Conservation (phyloP, 345 rosid genomes). For the Lagerstroemia speciosa region DNA sequence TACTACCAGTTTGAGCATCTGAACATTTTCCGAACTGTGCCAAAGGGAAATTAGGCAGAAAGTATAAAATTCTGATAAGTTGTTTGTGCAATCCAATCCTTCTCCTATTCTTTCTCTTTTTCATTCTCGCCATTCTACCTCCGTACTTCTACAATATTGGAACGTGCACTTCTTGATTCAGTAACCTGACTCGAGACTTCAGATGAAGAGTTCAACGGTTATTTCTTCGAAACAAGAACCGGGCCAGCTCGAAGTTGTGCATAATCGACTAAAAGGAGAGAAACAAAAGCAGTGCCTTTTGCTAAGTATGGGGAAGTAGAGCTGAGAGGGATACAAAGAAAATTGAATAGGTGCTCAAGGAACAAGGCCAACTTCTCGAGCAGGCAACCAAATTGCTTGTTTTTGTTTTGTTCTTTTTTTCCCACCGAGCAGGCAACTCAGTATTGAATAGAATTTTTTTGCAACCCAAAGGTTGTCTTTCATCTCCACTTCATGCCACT, state of each 20-base stretch:
- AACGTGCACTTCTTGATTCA: no score
- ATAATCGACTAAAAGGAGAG: background rate
- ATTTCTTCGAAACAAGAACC: no score
- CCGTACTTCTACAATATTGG: background rate
- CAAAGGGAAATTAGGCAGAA: background rate
- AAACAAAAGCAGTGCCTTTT: background rate
- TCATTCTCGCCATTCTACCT: background rate
- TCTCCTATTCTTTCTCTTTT: background rate
- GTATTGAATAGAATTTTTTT: background rate
- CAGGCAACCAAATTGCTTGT: slow-evolving; percentile 1
- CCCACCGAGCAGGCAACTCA: background rate
- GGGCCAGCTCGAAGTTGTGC: background rate
- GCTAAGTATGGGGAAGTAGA: background rate
- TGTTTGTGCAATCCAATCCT: background rate
- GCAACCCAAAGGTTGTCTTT: background rate
- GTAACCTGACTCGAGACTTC: no score
- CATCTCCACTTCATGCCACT: background rate
- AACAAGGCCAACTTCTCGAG: background rate
- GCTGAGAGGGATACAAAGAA: background rate
- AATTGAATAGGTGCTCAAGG: background rate
- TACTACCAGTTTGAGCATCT: background rate
- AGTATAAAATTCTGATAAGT: background rate
- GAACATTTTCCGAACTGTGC: background rate
- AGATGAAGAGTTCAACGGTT: no score
- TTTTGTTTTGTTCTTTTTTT: background rate